phyloP scores from a whole-genome alignment of 805 yeast species.

The Candida maesae region DNA sequence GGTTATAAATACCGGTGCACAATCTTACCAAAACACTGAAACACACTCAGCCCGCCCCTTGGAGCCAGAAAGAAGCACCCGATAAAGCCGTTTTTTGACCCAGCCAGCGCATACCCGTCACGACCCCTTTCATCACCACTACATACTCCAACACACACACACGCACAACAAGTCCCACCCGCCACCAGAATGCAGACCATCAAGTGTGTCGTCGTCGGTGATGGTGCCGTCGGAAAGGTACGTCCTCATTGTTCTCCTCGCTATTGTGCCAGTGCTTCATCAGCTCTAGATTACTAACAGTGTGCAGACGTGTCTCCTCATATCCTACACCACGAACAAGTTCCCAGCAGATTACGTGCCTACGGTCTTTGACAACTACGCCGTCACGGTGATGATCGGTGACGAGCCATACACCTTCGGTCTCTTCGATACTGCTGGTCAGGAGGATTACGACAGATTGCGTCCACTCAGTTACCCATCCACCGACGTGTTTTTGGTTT shows the following conservation, averaged over 20 bases:
- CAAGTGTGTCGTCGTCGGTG: constrained; percentile 98
- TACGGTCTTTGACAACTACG: constrained; percentile 95
- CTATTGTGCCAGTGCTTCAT: no score
- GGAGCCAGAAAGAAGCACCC: no score
- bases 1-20: constrained; percentile 1
- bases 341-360: constrained; percentile 98
- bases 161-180: not conserved
- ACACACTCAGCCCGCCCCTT: not conserved
- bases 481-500: constrained; percentile 92
- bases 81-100: no score
- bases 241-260: constrained; percentile 4
- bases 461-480: constrained; percentile 97
- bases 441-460: constrained; percentile 96
- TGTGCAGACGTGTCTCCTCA: constrained; percentile 77
- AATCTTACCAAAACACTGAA: constrained; percentile 1
- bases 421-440: constrained; percentile 98
- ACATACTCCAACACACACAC: no score
- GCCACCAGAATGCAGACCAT: constrained; percentile 42
- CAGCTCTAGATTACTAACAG: no score
- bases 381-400: constrained; percentile 93
- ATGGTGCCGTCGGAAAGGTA: constrained; percentile 97
- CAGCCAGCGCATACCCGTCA: no score
- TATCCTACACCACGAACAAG: constrained; percentile 94
- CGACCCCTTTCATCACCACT: no score
- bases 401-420: constrained; percentile 98